Percentiles rank a stretch among this genome's conserved stretches.
These are phyloP conservation scores for Zymoseptoria ardabiliae DNA, from an alignment of 2,329 filamentous ascomycete species.

Conservation along the genomic window DNA sequence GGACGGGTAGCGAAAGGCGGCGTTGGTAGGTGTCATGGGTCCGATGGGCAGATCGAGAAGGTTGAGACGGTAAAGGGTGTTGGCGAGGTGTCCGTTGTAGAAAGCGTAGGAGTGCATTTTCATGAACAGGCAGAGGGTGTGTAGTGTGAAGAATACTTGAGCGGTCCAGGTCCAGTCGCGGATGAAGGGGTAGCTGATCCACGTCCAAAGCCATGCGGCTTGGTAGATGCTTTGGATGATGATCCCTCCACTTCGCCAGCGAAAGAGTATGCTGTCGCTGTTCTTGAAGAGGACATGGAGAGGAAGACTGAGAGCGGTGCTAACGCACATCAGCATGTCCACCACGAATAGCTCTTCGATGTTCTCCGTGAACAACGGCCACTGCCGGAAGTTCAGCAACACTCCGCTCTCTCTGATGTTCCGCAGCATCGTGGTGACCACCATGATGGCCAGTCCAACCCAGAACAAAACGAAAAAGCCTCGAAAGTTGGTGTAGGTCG, in stretches of 20 bases:
- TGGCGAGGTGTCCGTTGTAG: constrained; percentile 91
- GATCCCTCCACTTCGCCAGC: constrained; percentile 66
- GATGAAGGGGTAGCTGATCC: constrained; percentile 71
- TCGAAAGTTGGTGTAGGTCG: constrained; percentile 87
- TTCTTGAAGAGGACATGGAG: constrained; percentile 13
- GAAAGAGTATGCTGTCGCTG: constrained; percentile 25
- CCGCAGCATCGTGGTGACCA: constrained; percentile 83
- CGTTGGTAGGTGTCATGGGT: constrained; percentile 39
- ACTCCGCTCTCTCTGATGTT: constrained; percentile 92
- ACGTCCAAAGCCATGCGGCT: constrained; percentile 67
- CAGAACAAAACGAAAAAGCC: constrained; percentile 98
- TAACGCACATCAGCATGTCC: constrained; percentile 64
- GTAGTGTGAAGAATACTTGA: constrained; percentile 88
- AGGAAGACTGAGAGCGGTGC: constrained; percentile 10
- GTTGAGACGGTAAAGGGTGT: constrained; percentile 72
- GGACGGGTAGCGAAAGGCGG: constrained; percentile 62
- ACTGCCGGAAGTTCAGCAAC: constrained; percentile 77
- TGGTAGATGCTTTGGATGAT: constrained; percentile 78
- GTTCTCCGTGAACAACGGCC: constrained; percentile 80
- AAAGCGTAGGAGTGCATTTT: constrained; percentile 99
- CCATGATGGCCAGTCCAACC: constrained; percentile 95
- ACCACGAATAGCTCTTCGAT: constrained; percentile 78
- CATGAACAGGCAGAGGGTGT: constrained; percentile 89
- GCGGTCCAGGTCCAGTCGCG: constrained; percentile 94
- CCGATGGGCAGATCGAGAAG: constrained; percentile 64